phyloP scores from a whole-genome alignment of 768 basidiomycete genomes.

The Macrolepiota albuminosa region DNA sequence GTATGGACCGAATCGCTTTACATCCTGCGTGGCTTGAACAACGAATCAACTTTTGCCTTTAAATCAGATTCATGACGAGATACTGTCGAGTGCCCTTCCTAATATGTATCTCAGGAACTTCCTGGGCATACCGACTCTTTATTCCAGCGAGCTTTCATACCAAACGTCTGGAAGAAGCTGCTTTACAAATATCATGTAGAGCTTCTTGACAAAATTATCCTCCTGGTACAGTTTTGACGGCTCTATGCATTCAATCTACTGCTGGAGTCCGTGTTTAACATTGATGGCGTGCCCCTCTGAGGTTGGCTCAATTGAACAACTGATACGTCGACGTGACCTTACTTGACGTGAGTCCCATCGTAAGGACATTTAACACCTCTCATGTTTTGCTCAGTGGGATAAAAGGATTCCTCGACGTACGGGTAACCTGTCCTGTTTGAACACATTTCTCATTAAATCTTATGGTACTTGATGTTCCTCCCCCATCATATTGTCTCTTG shows the following conservation, averaged over 20 bases:
- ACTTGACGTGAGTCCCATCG: slow-evolving; percentile 41
- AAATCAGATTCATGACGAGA: background rate
- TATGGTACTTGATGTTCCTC: slow-evolving; percentile 41
- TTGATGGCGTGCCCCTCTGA: slow-evolving; percentile 47
- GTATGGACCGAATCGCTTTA: background rate
- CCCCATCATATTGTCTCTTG: slow-evolving; percentile 36
- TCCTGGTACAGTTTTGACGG: background rate
- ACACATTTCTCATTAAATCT: background rate
- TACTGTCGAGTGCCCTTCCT: background rate
- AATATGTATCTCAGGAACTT: background rate
- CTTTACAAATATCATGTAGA: slow-evolving; percentile 1
- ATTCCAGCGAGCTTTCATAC: background rate
- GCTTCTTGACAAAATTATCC: background rate
- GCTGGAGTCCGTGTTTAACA: slow-evolving; percentile 31
- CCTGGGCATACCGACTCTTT: background rate
- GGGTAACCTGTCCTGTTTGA: slow-evolving; percentile 8
- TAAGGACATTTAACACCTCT: background rate
- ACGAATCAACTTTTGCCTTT: background rate
- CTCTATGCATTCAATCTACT: background rate
- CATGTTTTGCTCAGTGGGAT: slow-evolving; percentile 36
- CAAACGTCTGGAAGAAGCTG: background rate
- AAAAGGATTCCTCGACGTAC: slow-evolving; percentile 48
- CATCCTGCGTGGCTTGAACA: background rate
- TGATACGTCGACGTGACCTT: slow-evolving; percentile 45
- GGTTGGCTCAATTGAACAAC: slow-evolving; percentile 35